Evolutionary conservation across 164 flowering plant genomes (phyloP), one percentile per base, ranked within the genome.

Genomic region (Vitis amurensis): DNA sequence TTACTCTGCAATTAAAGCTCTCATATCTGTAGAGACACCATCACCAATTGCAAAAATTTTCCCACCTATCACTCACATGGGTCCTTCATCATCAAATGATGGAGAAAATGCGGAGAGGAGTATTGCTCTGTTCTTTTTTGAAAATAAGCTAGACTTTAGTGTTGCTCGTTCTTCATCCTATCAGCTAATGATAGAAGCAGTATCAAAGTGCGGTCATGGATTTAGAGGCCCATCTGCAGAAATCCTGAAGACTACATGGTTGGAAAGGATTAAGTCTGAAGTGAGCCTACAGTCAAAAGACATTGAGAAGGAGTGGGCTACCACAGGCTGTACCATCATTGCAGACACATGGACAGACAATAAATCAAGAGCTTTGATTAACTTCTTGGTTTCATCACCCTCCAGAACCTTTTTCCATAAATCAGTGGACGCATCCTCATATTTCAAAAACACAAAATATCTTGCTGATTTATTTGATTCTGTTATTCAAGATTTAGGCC

Each of bases 281-380:
- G 78, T 91, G 63, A 82, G 80, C 71, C 70, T 85, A 59, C 84
- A 86, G 31, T 82, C 84, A n/a, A 92, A 84, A 74, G 97, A 89
- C 55, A 77, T 82, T 74, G 93, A 89, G 80, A 88, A 83, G 75
- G 98, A 92, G 68, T 92, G 97, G 98, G 71, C 76, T 11, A 83
- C 82, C 19, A 86, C 97, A 3, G 97, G 98, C 51, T 94, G 97
- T 73, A 92, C 98, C 2, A 81, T 94, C 57, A 86, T 92, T 73
- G 93, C 88, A 44, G 97, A 94, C 75, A 83, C 95, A 60, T 94
- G 97, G 97, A 89, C 97, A 51, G 98, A 94, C 77, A 84, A 88
- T 66, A 92, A 88, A 70, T 83, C 95, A 23, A 87, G 86, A 74
- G 91, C 97, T 74, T 23, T 91, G 55, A 90, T 94, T n/a, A 92